These are phyloP conservation scores for Vanderwaltozyma polyspora DNA, from an alignment of 805 yeast species.

Conservation along the genomic window DNA sequence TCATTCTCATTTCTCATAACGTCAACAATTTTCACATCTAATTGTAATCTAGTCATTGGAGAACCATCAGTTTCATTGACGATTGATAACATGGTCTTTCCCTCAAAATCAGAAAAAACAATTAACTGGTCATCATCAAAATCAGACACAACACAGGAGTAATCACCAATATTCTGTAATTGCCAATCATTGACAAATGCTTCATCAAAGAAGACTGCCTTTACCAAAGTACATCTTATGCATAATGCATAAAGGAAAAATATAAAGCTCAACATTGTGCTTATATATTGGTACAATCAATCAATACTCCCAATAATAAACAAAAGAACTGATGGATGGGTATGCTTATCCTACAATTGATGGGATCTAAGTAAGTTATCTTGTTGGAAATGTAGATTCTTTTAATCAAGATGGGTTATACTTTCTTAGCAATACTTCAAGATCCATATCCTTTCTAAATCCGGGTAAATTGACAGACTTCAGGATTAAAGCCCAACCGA, in stretches of 20 bases:
- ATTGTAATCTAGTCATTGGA: slow-evolving; percentile 24
- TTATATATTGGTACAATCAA: no score
- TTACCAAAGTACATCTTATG: slow-evolving; percentile 4
- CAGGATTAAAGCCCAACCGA: no score
- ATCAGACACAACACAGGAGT: slow-evolving; percentile 18
- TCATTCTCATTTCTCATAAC: slow-evolving; percentile 7
- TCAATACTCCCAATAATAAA: no score
- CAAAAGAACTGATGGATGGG: no score
- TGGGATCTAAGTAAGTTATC: no score
- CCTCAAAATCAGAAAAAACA: slow-evolving; percentile 18
- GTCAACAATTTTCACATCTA: slow-evolving; percentile 12
- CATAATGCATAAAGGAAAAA: neutral
- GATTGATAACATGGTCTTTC: slow-evolving; percentile 24
- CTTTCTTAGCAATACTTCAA: no score
- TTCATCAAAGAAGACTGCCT: slow-evolving; percentile 37
- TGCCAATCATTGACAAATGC: slow-evolving; percentile 49
- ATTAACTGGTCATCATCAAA: slow-evolving; percentile 11
- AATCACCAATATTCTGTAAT: slow-evolving; percentile 33
- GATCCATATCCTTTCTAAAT: no score
- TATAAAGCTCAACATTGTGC: neutral
- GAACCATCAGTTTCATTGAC: slow-evolving; percentile 27
- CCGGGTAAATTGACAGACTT: no score
- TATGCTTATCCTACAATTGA: no score
- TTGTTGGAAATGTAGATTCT: no score
- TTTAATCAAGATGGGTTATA: no score